Conservation (phyloP, 805 yeast genomes). For the Candida yuanshanica region DNA sequence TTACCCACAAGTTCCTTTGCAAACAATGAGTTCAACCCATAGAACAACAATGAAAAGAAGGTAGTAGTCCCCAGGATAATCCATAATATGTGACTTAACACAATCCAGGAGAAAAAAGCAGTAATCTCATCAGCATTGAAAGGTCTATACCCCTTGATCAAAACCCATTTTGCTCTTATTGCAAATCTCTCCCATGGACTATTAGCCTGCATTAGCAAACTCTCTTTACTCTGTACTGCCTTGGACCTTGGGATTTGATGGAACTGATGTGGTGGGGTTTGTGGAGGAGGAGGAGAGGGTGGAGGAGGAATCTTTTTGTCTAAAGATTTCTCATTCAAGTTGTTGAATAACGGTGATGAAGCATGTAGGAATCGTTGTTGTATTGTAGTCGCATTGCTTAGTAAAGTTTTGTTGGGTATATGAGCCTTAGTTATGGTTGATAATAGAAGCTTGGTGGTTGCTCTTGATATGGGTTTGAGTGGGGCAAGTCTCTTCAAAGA, state of each 20-base stretch:
- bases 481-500: background rate
- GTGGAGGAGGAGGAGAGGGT: background rate
- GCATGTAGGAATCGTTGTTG: background rate
- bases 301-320: background rate
- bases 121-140: conserved; percentile 83
- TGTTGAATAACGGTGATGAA: background rate
- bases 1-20: conserved; percentile 88
- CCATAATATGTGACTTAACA: conserved; percentile 79
- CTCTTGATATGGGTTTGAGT: background rate
- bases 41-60: conserved; percentile 72
- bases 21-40: conserved; percentile 68
- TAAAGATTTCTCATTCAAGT: background rate
- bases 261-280: background rate
- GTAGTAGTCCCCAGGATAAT: conserved; percentile 85
- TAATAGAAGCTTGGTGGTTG: background rate
- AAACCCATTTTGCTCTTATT: conserved; percentile 66
- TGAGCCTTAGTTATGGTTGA: background rate
- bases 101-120: conserved; percentile 85
- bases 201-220: conserved; percentile 14
- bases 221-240: conserved; percentile 15
- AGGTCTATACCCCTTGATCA: conserved; percentile 74
- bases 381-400: background rate
- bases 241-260: conserved; percentile 3
- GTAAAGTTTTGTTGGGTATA: background rate
- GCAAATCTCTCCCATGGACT: conserved; percentile 35